These are phyloP conservation scores for Penicillium sp. DNA, from an alignment of 2,329 filamentous ascomycete genomes.

Conservation along the genomic window DNA sequence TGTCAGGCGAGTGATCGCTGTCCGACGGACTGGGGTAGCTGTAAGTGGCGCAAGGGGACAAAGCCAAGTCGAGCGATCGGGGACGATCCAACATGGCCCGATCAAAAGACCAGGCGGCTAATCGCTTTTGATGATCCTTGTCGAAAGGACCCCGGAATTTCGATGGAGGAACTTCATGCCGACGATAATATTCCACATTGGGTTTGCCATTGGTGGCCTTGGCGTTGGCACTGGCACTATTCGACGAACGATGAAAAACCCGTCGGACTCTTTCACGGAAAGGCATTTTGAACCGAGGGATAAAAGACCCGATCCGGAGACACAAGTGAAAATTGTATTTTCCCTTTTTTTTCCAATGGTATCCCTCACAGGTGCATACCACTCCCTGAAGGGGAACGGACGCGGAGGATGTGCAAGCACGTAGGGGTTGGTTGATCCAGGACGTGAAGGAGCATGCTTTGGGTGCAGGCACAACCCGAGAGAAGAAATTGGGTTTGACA, in stretches of 20 bases:
- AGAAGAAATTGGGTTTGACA: not conserved
- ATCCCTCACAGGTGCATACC: constrained; percentile 26
- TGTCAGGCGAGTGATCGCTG: constrained; percentile 20
- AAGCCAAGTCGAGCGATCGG: constrained; percentile 33
- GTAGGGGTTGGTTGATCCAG: constrained; percentile 15
- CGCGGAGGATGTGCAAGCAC: constrained; percentile 33
- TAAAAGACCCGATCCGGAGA: constrained; percentile 1
- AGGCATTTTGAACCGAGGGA: constrained; percentile 27
- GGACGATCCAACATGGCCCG: constrained; percentile 31
- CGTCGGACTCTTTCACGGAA: constrained; percentile 36
- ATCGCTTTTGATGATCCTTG: constrained; percentile 39
- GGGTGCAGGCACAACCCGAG: too few relatives aligned
- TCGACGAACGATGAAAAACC: constrained; percentile 31
- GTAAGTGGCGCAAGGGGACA: constrained; percentile 36
- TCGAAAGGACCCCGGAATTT: constrained; percentile 48
- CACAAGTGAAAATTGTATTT: too few relatives aligned
- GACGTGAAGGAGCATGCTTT: constrained; percentile 25
- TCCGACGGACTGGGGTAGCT: constrained; percentile 20
- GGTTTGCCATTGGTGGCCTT: constrained; percentile 29
- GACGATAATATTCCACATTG: constrained; percentile 46
- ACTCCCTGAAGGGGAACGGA: constrained; percentile 29
- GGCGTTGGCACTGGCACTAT: constrained; percentile 16
- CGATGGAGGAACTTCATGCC: constrained; percentile 44
- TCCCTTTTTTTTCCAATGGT: constrained; percentile 11
- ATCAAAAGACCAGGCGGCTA: constrained; percentile 44